Evolutionary conservation across 2,329 filamentous ascomycete species (phyloP), one percentile per base, ranked within the genome.

Genomic region (Pseudogymnoascus sp.): DNA sequence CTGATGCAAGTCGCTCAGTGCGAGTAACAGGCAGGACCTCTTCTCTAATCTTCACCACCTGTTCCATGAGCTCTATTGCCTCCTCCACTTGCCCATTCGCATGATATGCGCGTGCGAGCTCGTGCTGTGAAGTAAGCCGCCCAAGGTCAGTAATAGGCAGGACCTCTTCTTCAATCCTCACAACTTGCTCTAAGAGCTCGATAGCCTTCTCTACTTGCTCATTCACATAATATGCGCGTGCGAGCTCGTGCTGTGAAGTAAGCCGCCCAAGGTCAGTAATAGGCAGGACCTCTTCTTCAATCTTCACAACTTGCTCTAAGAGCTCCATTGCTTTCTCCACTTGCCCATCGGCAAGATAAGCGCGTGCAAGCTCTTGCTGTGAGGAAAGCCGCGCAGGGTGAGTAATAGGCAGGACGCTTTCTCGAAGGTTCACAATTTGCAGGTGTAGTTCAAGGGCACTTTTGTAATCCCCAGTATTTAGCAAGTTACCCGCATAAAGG

Each of bases 401-500:
- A 25, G 25, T 36, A n/a, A 13, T 9, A 13, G 25, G 29, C 21
- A 64, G 60, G 2, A 36, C 31, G 8, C 3, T 35, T 44, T 42
- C 21, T 29, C 17, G 6, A 27, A 63, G 42, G 17, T 55, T 31
- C 13, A 63, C 61, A 1, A 61, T 33, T 9, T 64, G n/a, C 10
- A 33, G 1, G 6, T 61, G 38, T 33, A 61, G 12, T 41, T 48
- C 3, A 13, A 63, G 13, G 12, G 4, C 4, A 17, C 15, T 31
- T 51, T 31, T 51, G 7, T n/a, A 48, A 48, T 36, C 64, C n/a
- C 62, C 58, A 1, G 63, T 15, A 31, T 60, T 36, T 1, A 10
- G 4, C 13, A 67, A 61, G 51, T 38, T 65, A n/a, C 33, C 58
- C 38, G 60, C 64, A 55, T 65, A 55, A 29, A 66, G 58, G 29